Evolutionary conservation across 352 stramenopile genomes (phyloP).

Genomic region (Globisporangium nagaii): DNA sequence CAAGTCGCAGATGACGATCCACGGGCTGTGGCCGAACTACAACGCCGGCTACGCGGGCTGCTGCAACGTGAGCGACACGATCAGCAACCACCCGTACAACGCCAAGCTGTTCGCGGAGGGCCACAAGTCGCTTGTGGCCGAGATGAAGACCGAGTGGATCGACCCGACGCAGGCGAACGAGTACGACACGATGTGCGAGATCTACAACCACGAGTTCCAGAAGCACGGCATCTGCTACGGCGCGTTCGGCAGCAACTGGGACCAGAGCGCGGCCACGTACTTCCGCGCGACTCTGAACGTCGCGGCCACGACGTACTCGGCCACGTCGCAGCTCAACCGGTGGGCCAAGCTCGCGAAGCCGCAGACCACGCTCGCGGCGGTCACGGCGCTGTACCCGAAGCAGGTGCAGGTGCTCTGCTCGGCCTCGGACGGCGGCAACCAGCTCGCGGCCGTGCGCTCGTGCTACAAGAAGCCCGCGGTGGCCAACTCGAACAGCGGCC

Average conservation of each 20-base stretch:
- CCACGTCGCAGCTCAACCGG: conserved; percentile 51
- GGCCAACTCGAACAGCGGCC: not conserved
- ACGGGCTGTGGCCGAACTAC: conserved; percentile 78
- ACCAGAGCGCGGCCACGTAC: conserved; percentile 61
- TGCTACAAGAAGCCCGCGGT: conserved; percentile 42
- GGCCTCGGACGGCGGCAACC: conserved; percentile 42
- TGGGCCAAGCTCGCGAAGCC: conserved; percentile 29
- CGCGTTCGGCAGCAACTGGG: conserved; percentile 50
- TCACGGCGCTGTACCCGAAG: conserved; percentile 50
- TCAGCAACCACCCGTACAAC: conserved; percentile 57
- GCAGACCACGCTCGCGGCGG: conserved; percentile 24
- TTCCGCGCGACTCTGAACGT: conserved; percentile 55
- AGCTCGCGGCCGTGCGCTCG: conserved; percentile 63
- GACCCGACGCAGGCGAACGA: conserved; percentile 48
- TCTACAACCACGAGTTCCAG: conserved; percentile 88
- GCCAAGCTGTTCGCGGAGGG: conserved; percentile 32
- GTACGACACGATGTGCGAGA: conserved; percentile 69
- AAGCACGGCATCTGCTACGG: conserved; percentile 84
- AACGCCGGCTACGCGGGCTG: conserved; percentile 63
- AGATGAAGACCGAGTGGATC: conserved; percentile 63
- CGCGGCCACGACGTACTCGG: conserved; percentile 24
- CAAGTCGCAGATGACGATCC: conserved; percentile 60
- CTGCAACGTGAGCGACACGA: conserved; percentile 57
- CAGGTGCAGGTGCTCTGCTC: conserved; percentile 68
- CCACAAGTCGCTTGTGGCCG: conserved; percentile 36